Evolutionary conservation across 306 rosid genomes (phyloP).

Genomic region (Cucurbita maxima): DNA sequence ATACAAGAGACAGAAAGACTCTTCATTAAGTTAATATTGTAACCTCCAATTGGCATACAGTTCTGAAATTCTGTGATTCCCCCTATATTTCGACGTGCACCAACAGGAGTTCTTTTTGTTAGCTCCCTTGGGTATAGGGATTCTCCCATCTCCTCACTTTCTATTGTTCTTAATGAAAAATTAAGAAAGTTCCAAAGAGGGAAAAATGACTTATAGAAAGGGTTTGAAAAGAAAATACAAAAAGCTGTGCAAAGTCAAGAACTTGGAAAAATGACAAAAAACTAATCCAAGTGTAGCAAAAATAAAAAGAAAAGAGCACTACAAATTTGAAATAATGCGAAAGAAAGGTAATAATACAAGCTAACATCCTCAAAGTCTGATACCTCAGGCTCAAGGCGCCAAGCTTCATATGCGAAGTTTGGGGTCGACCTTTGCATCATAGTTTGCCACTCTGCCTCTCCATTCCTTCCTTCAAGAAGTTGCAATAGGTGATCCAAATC

Average conservation of each 20-base stretch:
- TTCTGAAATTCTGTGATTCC: not conserved
- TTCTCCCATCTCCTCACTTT: not conserved
- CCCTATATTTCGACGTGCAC: not conserved
- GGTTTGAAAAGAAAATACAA: not conserved
- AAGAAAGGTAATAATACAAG: not conserved
- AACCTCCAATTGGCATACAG: not conserved
- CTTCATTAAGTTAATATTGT: not conserved
- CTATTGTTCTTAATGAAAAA: not conserved
- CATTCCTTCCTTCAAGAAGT: slow-evolving; percentile 59
- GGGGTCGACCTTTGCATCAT: slow-evolving; percentile 74
- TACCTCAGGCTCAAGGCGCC: slow-evolving; percentile 98
- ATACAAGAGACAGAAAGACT: no score
- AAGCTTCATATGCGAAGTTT: slow-evolving; percentile 70
- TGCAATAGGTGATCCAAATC: slow-evolving; percentile 73
- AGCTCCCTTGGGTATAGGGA: not conserved
- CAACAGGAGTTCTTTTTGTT: not conserved
- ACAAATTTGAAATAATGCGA: not conserved
- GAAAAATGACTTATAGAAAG: not conserved
- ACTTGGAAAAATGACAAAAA: not conserved
- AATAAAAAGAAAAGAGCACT: not conserved
- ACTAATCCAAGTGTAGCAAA: not conserved
- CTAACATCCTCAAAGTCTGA: slow-evolving; percentile 9
- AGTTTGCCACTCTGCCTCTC: slow-evolving; percentile 78
- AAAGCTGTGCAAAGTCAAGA: not conserved
- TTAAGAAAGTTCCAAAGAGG: not conserved